Base-by-base conservation (phyloP, 441 rosid species). In the Euphorbia neoarborescens region DNA sequence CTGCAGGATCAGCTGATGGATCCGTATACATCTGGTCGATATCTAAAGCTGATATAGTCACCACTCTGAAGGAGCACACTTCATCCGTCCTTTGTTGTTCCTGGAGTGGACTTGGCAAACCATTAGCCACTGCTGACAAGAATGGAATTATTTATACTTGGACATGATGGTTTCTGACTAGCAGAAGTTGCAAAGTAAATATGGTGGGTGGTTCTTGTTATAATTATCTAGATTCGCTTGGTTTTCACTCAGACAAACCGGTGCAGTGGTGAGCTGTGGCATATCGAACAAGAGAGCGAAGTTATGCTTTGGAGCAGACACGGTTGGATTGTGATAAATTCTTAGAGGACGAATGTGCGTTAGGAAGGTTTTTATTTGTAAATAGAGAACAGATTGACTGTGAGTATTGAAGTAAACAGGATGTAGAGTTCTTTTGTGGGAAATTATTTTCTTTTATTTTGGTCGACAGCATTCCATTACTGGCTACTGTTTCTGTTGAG, bases 1-100 rank as follows among this genome's bases (percentile, higher is more conserved):
- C 99, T 73, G 98, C 99, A 46, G 97, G 98, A 68, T 92, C 98
- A 25, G 88, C 85, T 7, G 93, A 94, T 80, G 98, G 98, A 37
- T 84, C 90, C 32, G 86, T 94, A 15, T 81, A 83, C 69, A 84
- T 92, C 25, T 92, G 99, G 97, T 92, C 98, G 6, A 74, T 89
- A 54, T 74, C 91, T 11, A 90, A 84, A 79, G 90, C 74, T n/a
- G 91, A 87, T 71, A 89, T 92, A 48, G 90, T 90, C 66, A 82
- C 84, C 75, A 81, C 84, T 34, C 79, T 92, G 82, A 92, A 90
- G 86, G 99, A 94, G 73, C 92, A 90, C 72, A 74, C 88, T 22
- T 71, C 90, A 78, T 80, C 98, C 1, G 91, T 94, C 37, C 82
- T 92, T 68, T 85, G 94, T 77, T 94, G 99, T 80, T 80, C 97